Evolutionary conservation across 1,284 basidiomycete genomes (phyloP).

Genomic region (Apiotrichum laibachii): DNA sequence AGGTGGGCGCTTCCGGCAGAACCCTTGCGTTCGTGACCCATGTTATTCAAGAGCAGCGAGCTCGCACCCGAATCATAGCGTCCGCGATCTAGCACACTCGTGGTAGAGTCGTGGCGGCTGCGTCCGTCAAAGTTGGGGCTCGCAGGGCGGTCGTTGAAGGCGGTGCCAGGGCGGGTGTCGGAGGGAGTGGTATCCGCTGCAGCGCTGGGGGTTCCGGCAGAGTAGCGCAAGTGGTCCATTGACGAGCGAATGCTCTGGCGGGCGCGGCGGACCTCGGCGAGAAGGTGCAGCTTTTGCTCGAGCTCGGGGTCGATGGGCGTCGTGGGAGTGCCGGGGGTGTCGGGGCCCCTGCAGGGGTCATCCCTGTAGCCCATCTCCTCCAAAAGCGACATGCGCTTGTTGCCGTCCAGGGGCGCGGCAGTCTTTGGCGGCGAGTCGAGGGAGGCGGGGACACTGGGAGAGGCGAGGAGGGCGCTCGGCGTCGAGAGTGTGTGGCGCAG

Average conservation of each 20-base stretch:
- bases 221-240: conserved; percentile 37
- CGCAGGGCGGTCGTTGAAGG: background rate
- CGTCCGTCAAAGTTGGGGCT: background rate
- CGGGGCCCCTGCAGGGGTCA: background rate
- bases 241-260: conserved; percentile 39
- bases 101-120: conserved; percentile 12
- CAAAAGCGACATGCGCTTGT: conserved; percentile 12
- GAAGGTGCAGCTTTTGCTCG: conserved; percentile 37
- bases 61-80: conserved; percentile 7
- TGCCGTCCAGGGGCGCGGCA: background rate
- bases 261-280: conserved; percentile 45
- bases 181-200: background rate
- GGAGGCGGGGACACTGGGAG: background rate
- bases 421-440: background rate
- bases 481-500: background rate
- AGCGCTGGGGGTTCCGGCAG: background rate
- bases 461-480: background rate
- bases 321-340: background rate
- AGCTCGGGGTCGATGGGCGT: conserved; percentile 32
- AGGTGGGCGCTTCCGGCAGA: conserved; percentile 1
- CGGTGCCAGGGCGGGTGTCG: background rate
- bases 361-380: conserved; percentile 16
- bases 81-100: conserved; percentile 10
- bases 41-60: background rate
- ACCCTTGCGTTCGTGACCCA: background rate